Conservation (phyloP, 768 basidiomycete species). For the Pleurotus citrinopileatus region DNA sequence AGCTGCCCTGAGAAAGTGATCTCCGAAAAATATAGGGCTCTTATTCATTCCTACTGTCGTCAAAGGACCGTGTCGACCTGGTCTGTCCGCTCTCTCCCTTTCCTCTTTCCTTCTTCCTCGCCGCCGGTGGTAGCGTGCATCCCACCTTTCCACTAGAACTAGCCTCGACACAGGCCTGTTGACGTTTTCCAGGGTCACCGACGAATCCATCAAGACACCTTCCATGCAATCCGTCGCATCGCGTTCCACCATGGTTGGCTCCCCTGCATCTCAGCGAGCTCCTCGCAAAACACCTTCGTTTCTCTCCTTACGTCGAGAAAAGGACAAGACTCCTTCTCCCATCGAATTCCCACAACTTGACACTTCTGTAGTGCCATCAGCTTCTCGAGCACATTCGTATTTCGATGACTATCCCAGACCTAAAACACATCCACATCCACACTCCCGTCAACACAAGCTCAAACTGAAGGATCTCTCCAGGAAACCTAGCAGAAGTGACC, state of each 20-base stretch:
- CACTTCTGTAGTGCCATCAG: slow-evolving; percentile 5
- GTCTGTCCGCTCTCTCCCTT: slow-evolving; percentile 6
- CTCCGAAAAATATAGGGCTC: slow-evolving; percentile 7
- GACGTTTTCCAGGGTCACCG: slow-evolving; percentile 7
- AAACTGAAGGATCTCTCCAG: slow-evolving; percentile 16
- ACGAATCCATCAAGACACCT: slow-evolving; percentile 7
- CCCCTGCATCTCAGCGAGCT: slow-evolving; percentile 31
- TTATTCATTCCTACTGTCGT: slow-evolving; percentile 5
- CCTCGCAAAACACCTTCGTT: slow-evolving; percentile 58
- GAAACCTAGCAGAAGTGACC: slow-evolving; percentile 19
- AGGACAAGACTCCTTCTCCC: slow-evolving; percentile 31
- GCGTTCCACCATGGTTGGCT: slow-evolving; percentile 29
- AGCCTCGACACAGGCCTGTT: slow-evolving; percentile 2
- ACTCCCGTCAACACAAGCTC: slow-evolving; percentile 30
- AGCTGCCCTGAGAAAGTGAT: not conserved
- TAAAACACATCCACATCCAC: slow-evolving; percentile 29
- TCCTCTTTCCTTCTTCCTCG: slow-evolving; percentile 3
- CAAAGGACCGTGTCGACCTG: slow-evolving; percentile 11
- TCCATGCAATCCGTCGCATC: slow-evolving; percentile 37
- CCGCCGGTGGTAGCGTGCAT: not conserved
- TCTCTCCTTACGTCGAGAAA: slow-evolving; percentile 52
- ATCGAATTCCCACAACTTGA: slow-evolving; percentile 16
- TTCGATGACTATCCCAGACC: slow-evolving; percentile 46
- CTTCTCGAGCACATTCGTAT: slow-evolving; percentile 29
- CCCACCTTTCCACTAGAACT: not conserved